phyloP scores from a whole-genome alignment of 2,329 filamentous ascomycete genomes.

The Onygena corvina region DNA sequence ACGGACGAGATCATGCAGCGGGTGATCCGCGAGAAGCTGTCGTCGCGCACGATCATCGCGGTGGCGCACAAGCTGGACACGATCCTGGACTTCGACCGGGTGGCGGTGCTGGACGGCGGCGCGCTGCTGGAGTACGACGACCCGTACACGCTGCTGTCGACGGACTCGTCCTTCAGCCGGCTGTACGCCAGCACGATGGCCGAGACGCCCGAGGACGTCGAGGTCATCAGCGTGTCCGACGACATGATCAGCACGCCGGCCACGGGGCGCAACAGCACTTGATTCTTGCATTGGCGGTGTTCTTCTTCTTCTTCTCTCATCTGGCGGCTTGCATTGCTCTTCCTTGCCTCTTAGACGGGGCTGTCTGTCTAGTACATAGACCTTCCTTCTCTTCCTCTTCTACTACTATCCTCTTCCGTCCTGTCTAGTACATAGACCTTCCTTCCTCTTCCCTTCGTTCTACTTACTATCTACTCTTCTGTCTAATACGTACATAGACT shows the following conservation, averaged over 20 bases:
- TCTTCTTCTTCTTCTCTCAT: neutral
- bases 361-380: too few relatives aligned
- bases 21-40: slow-evolving; percentile 44
- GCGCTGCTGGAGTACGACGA: slow-evolving; percentile 27
- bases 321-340: too few relatives aligned
- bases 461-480: too few relatives aligned
- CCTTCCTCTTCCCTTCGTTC: neutral
- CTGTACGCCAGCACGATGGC: slow-evolving; percentile 22
- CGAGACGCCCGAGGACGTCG: slow-evolving; percentile 13
- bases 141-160: slow-evolving; percentile 23
- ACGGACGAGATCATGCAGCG: slow-evolving; percentile 48
- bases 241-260: slow-evolving; percentile 10
- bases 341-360: too few relatives aligned
- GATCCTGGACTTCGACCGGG: slow-evolving; percentile 31
- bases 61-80: slow-evolving; percentile 46
- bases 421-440: too few relatives aligned
- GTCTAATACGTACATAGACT: neutral
- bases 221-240: slow-evolving; percentile 11
- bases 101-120: slow-evolving; percentile 29
- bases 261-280: neutral
- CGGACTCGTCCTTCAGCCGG: slow-evolving; percentile 28
- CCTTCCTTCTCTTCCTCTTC: neutral
- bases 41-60: slow-evolving; percentile 46
- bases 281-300: neutral
- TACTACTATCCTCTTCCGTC: too few relatives aligned